Evolutionary conservation across 2,329 filamentous ascomycete genomes (phyloP), one percentile per base, ranked within the genome.

Genomic region (Ophiocordyceps unilateralis): DNA sequence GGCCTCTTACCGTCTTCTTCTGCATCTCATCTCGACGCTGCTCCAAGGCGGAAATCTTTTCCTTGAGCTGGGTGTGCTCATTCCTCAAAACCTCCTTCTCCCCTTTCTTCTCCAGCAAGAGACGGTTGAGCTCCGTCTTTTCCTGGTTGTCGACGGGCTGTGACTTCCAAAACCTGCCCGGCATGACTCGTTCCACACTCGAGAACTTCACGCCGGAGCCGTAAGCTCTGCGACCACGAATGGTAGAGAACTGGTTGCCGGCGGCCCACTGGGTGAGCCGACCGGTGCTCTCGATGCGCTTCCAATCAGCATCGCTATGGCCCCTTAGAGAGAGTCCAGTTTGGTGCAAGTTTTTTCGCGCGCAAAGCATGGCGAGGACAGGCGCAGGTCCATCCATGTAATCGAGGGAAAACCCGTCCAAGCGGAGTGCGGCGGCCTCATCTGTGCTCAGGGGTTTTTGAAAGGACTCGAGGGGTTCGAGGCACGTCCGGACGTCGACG

Each of bases 351-450:
- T 66, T 71, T 45, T 72, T 75, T 50, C 83, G 80, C 12, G 77
- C 72, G 58, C 87, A 95, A 20, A 98, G 72, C 82, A 93, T 91
- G 7, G 85, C 81, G 28, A 96, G 64, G 1, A 98, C 84, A 2
- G 83, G 73, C 1, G 81, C 77, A 0, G 93, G 93, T 0, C 89
- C 91, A 28, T 79, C 71, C 6, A 98, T 56, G 45, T 74, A 84
- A 54, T 96, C 83, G 22, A 83, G 68, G 1, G 86, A 78, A 64
- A 83, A 94, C 2, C 81, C 78, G 48, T 93, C 81, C 41, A 98
- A 74, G 0, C 86, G 86, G 59, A 76, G 45, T 36, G 53, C 46
- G 42, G 54, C 53, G 44, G 86, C 59, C 42, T 84, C 67, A 9
- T 76, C 66, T 6, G 56, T 51, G 1, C 71, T 62, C 5, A 84